These are phyloP conservation scores for Coix lacrymajobi DNA, from an alignment of 176 grass and related monocot species.

Conservation along the genomic window DNA sequence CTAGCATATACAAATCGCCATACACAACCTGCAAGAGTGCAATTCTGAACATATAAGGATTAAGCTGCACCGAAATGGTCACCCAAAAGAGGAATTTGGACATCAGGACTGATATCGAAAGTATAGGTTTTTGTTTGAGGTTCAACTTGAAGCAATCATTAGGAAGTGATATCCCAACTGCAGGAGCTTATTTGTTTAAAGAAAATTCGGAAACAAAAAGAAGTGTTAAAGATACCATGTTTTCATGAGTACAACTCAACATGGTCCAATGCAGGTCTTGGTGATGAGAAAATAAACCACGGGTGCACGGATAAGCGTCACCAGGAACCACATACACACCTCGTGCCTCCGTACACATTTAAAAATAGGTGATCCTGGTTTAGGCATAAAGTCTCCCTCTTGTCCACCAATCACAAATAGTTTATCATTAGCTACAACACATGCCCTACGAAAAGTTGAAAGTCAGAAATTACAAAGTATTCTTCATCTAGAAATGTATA, in stretches of 20 bases:
- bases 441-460: conserved; percentile 47
- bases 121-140: not conserved
- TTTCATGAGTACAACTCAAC: not conserved
- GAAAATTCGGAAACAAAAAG: not conserved
- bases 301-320: not conserved
- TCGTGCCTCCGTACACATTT: conserved; percentile 77
- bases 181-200: not conserved
- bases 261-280: not conserved
- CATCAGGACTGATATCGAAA: not conserved
- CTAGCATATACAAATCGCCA: conserved; percentile 72
- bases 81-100: not conserved
- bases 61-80: not conserved
- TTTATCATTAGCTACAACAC: conserved; percentile 67
- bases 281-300: not conserved
- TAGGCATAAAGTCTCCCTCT: conserved; percentile 94
- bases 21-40: conserved; percentile 59
- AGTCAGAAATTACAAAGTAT: not conserved
- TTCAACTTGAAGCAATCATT: not conserved
- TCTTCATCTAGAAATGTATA: not conserved
- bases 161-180: not conserved
- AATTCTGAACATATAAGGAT: not conserved
- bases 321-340: conserved; percentile 33
- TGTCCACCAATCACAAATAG: conserved; percentile 90
- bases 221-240: not conserved
- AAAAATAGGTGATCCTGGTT: conserved; percentile 85